phyloP scores from a whole-genome alignment of 129 eudicot species.

The Apium graveolens region DNA sequence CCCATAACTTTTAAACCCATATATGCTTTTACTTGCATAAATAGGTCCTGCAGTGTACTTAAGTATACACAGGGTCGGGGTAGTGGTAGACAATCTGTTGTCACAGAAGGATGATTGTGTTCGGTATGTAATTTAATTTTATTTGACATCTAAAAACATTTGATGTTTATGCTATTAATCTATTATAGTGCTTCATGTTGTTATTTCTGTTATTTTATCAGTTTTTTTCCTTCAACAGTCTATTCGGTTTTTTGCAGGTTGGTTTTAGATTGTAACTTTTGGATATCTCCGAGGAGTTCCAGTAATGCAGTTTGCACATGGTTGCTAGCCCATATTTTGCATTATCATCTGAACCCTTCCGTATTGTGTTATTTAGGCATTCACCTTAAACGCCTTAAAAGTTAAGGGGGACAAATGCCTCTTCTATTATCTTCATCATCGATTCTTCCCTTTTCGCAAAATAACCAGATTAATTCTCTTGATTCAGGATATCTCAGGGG shows the following conservation, averaged over 20 bases:
- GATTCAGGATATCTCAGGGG: too few species aligned
- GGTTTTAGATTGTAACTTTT: neutral
- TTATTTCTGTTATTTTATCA: neutral
- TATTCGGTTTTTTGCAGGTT: conserved; percentile 1
- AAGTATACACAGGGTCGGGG: neutral
- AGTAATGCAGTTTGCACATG: neutral
- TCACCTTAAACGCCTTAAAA: neutral
- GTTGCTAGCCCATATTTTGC: neutral
- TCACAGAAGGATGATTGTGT: neutral
- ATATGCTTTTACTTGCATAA: neutral
- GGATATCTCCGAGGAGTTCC: neutral
- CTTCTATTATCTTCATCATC: conserved; percentile 29
- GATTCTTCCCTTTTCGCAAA: conserved; percentile 18
- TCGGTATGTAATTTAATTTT: neutral
- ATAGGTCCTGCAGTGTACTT: neutral
- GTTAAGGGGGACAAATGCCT: conserved; percentile 20
- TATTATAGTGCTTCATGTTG: conserved; percentile 1
- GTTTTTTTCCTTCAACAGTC: neutral
- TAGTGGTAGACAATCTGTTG: neutral
- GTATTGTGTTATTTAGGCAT: neutral
- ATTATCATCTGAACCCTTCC: neutral
- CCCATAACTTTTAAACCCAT: neutral
- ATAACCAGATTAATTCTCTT: conserved; percentile 16
- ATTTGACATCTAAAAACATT: neutral
- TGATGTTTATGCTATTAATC: neutral